Percentiles rank a stretch among this genome's conserved stretches.
Conservation (phyloP, 805 yeast species). For the Starmerella vaccinii region DNA sequence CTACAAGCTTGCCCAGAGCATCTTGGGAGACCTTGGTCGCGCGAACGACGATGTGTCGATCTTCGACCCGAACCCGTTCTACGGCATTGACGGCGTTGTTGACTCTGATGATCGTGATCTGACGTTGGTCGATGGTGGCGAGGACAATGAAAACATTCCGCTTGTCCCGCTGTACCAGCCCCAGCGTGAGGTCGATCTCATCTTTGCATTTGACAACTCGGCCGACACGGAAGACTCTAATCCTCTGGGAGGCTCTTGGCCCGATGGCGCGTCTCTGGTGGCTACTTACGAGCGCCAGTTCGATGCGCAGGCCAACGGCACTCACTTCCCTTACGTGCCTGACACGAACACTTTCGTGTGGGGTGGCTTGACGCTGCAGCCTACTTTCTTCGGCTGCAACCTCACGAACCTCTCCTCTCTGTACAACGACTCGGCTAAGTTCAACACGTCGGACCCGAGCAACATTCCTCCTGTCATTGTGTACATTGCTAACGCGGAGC, state of each 20-base stretch:
- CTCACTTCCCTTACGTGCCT: constrained; percentile 27
- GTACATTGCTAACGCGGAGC: constrained; percentile 66
- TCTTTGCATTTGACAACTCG: constrained; percentile 41
- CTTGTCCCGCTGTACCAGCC: constrained; percentile 53
- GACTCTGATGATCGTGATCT: constrained; percentile 34
- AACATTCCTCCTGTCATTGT: constrained; percentile 58
- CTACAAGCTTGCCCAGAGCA: constrained; percentile 37
- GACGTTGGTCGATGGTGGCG: constrained; percentile 66
- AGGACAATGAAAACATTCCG: constrained; percentile 65
- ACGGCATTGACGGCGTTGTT: constrained; percentile 22
- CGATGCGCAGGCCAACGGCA: constrained; percentile 24
- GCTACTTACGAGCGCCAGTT: constrained; percentile 27
- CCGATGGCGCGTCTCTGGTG: constrained; percentile 33
- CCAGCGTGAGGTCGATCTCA: constrained; percentile 49
- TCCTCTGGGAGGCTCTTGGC: constrained; percentile 23
- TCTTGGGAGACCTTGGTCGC: constrained; percentile 32
- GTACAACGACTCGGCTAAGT: constrained; percentile 33
- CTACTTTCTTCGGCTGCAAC: constrained; percentile 77
- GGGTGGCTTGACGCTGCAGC: constrained; percentile 39
- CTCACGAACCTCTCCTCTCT: constrained; percentile 50
- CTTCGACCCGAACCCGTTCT: constrained; percentile 64
- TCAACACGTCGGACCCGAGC: constrained; percentile 13
- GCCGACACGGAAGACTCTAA: constrained; percentile 30
- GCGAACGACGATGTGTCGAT: constrained; percentile 49
- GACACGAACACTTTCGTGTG: constrained; percentile 40